phyloP scores from a whole-genome alignment of 2,329 filamentous ascomycete species.

The Aspergillus uvarum region DNA sequence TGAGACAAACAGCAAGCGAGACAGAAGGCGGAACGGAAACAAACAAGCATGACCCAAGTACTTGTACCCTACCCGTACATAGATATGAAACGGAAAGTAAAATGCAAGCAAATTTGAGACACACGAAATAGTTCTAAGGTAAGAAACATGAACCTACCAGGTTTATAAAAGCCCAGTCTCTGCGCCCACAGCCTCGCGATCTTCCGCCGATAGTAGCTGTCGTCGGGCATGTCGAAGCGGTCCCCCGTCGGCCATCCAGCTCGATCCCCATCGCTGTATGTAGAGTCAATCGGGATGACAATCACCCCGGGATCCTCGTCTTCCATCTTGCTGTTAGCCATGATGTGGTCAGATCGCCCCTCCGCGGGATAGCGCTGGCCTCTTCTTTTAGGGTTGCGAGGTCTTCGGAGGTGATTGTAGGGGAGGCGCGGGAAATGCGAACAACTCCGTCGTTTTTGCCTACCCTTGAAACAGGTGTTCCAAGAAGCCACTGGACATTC shows the following conservation, averaged over 20 bases:
- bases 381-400: too few relatives aligned
- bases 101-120: too few relatives aligned
- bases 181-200: slow-evolving; percentile 52
- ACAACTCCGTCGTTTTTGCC: neutral
- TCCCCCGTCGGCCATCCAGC: slow-evolving; percentile 37
- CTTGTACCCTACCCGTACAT: too few relatives aligned
- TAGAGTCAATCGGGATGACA: slow-evolving; percentile 34
- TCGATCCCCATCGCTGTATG: slow-evolving; percentile 41
- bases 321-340: slow-evolving; percentile 4
- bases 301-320: slow-evolving; percentile 16
- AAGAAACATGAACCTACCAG: slow-evolving; percentile 30
- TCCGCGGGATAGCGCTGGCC: too few relatives aligned
- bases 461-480: neutral
- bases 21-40: neutral
- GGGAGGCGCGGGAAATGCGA: neutral
- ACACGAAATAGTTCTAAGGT: neutral
- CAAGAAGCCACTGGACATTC: neutral
- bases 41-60: neutral
- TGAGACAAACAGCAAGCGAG: neutral
- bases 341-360: neutral
- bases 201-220: slow-evolving; percentile 48
- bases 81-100: too few relatives aligned
- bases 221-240: slow-evolving; percentile 39
- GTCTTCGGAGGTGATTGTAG: neutral
- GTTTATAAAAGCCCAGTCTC: slow-evolving; percentile 38